These are phyloP conservation scores for Durusdinium trenchii DNA, from an alignment of 73 alveolate species.

Conservation along the genomic window DNA sequence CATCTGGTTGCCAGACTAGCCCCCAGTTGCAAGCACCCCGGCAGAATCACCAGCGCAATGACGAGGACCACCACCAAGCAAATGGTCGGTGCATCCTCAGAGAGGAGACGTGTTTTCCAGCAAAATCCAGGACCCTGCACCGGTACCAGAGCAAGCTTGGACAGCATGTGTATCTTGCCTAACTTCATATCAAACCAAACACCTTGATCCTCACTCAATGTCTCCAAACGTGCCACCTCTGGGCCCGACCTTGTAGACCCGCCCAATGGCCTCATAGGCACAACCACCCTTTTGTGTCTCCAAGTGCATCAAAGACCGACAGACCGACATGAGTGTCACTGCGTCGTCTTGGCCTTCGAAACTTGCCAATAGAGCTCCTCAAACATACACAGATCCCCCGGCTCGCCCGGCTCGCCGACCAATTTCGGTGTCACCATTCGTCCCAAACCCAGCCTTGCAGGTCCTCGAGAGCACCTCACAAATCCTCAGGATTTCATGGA, in stretches of 20 bases:
- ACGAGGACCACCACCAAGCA: slow-evolving; percentile 47
- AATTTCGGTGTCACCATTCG: no score
- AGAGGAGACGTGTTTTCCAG: neutral
- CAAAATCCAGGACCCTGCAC: neutral
- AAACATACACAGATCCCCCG: no score
- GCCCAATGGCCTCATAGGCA: slow-evolving; percentile 20
- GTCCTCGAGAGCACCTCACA: slow-evolving; percentile 39
- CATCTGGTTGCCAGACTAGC: neutral
- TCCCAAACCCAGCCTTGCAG: slow-evolving; percentile 4
- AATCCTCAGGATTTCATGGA: no score
- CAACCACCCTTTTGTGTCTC: neutral
- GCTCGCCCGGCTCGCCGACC: no score
- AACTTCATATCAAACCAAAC: neutral
- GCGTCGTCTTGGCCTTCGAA: no score
- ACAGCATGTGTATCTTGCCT: neutral
- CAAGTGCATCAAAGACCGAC: no score
- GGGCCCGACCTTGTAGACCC: slow-evolving; percentile 16
- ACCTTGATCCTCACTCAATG: neutral
- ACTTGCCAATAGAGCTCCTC: no score
- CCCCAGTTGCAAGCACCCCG: neutral
- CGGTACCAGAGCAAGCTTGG: neutral
- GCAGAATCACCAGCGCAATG: slow-evolving; percentile 32
- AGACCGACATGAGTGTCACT: no score
- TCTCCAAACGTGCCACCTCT: neutral
- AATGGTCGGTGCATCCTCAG: slow-evolving; percentile 82